phyloP scores from a whole-genome alignment of 305 asterid species.

The Vinca major region DNA sequence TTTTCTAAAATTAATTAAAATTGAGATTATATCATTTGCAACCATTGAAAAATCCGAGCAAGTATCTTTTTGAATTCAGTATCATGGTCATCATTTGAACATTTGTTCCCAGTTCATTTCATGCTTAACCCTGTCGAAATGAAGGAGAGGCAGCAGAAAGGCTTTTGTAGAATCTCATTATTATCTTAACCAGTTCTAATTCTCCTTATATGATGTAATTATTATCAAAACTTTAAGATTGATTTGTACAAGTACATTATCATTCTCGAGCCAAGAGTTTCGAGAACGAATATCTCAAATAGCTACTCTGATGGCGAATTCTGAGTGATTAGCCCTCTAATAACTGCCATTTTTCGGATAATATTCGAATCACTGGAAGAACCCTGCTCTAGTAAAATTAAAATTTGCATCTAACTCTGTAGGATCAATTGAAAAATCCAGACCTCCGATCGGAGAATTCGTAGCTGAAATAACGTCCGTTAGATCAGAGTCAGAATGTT shows the following conservation, averaged over 20 bases:
- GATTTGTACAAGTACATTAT: slow-evolving; percentile 10
- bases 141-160: too few species aligned
- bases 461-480: slow-evolving; percentile 56
- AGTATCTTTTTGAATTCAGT: too few species aligned
- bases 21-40: too few species aligned
- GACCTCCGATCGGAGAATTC: slow-evolving; percentile 59
- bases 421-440: slow-evolving; percentile 49
- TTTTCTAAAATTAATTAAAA: too few species aligned
- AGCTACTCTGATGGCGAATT: not conserved
- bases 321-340: too few species aligned
- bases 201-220: not conserved
- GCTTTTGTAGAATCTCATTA: not conserved
- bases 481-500: slow-evolving; percentile 39
- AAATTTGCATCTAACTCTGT: slow-evolving; percentile 49
- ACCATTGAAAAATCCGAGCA: too few species aligned
- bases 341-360: slow-evolving; percentile 1
- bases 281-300: not conserved
- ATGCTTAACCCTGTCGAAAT: too few species aligned
- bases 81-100: too few species aligned
- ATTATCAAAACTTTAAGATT: not conserved
- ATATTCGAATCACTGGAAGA: slow-evolving; percentile 32
- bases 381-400: slow-evolving; percentile 40
- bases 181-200: slow-evolving; percentile 1
- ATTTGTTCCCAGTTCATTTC: too few species aligned
- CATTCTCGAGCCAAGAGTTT: not conserved